Evolutionary conservation across 805 yeast genomes (phyloP), one percentile per base, ranked within the genome.

Genomic region (Starmerella sp.): DNA sequence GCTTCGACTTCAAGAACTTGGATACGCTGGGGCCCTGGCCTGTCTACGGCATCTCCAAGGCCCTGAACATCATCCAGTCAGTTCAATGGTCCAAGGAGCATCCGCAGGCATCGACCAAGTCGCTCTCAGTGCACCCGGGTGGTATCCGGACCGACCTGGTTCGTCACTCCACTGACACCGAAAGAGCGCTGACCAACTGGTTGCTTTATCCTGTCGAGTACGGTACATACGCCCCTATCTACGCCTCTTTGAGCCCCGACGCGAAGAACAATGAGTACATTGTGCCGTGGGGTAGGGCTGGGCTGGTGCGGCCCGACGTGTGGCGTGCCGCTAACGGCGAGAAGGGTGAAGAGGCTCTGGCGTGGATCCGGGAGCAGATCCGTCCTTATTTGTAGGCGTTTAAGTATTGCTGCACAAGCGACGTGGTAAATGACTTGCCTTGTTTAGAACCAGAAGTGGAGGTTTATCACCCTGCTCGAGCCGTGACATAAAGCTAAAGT

Each of bases 181-280:
- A 52, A 13, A 17, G 11, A 13, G 5, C 51, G 11, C 9, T 53
- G 29, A 29, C 51, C 29, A 5, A 14, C 3, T 13, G 63, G 34
- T 7, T 65, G 32, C 29, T 53, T 5, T 48, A 63, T 46, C 62
- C 62, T 9, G 51, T 69, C 5, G 59, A 60, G 35, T 68, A 68
- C 46, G 81, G 80, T 14, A 75, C 79, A 1, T 69, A 72, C 54
- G 62, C 79, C 5, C 77, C 71, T 56, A 62, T 75, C 15, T 75
- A 64, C 57, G 78, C 73, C 3, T 74, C 75, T 0, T 63, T 76
- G 48, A 59, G 63, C 29, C 77, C 79, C 4, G 65, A 67, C 11
- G 63, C 1, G 59, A 58, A 44, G 64, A 71, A 68, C 41, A 75
- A 75, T 1, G 66, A 63, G 32, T 75, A 69, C 59, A 60, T 73